phyloP scores from a whole-genome alignment of 345 rosid genomes.

The Carallia brachiata region DNA sequence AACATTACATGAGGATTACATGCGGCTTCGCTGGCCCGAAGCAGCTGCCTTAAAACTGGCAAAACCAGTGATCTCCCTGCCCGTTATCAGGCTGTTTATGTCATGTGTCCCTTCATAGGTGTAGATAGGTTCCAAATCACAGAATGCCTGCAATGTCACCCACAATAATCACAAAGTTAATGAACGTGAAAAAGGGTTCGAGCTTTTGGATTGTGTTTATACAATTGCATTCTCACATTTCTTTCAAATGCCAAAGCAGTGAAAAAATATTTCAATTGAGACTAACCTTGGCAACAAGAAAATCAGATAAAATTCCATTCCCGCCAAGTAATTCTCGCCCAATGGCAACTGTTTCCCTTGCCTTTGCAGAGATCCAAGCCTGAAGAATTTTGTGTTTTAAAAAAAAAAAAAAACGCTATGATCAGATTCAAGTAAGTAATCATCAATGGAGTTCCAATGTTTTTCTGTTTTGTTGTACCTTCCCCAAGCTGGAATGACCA shows the following conservation, averaged over 20 bases:
- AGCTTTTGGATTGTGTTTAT: too few species aligned
- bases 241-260: too few species aligned
- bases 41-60: constrained; percentile 79
- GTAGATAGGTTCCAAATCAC: constrained; percentile 95
- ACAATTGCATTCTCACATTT: too few species aligned
- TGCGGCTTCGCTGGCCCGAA: constrained; percentile 53
- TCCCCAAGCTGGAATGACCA: constrained; percentile 95
- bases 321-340: constrained; percentile 97
- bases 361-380: constrained; percentile 79
- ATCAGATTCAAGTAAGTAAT: not conserved
- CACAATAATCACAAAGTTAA: too few species aligned
- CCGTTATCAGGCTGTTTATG: constrained; percentile 85
- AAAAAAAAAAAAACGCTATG: constrained; percentile 2
- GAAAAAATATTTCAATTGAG: constrained; percentile 2
- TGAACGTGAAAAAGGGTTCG: too few species aligned
- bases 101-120: constrained; percentile 98
- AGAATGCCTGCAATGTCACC: constrained; percentile 68
- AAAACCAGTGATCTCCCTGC: constrained; percentile 84
- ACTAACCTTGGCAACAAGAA: constrained; percentile 87
- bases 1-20: constrained; percentile 20
- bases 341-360: constrained; percentile 76
- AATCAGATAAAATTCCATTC: constrained; percentile 82
- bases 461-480: constrained; percentile 44
- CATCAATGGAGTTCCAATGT: not conserved
- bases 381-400: constrained; percentile 13